Base-by-base conservation (phyloP, 352 stramenopile genomes). In the Phytopythium kandeliae region DNA sequence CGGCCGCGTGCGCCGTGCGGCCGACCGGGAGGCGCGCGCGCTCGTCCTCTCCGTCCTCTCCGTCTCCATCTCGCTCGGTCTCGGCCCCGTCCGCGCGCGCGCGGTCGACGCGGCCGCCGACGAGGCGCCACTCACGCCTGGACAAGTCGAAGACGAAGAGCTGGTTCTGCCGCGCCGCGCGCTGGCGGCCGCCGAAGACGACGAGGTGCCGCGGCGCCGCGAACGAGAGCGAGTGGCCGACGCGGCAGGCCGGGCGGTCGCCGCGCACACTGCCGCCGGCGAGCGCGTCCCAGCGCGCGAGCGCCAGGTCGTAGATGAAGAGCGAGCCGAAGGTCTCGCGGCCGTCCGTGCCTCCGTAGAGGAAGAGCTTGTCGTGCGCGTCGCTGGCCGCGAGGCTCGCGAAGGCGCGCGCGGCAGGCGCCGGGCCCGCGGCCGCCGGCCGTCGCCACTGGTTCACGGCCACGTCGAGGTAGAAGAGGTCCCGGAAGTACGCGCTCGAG, bases 401-500 rank as follows among this genome's bases (percentile, higher is more conserved):
- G 58, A 78, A 83, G 16, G 76, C 66, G 28, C 79, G 66, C 7
- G 76, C 58, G 8, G 73, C 57, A 2, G 78, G 78, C 9, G 53
- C 22, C 13, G 51, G 67, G 13, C 78, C 75, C 21, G 56, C 67
- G 24, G 57, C 17, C 17, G 34, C 41, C 9, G 66, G 72, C 19
- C 75, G 63, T 4, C 65, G 51, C 79, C 79, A 90, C 53, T 85
- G 68, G 46, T 81, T 77, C 17, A 85, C 43, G n/a, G 50, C 52
- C 16, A 71, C 60, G 49, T 90, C 74, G 52, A 82, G 87, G 63
- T 85, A 88, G 51, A 90, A 88, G 17, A 90, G 65, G 53, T 90
- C 79, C 57, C 86, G 78, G 57, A 74, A 86, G 59, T 73, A 88
- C 13, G 33, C 57, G 25, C 65, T 68, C 9, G 61, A 63, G 11